Base-by-base conservation (phyloP, 2,329 filamentous ascomycete species). In the Talaromyces rugulosus region DNA sequence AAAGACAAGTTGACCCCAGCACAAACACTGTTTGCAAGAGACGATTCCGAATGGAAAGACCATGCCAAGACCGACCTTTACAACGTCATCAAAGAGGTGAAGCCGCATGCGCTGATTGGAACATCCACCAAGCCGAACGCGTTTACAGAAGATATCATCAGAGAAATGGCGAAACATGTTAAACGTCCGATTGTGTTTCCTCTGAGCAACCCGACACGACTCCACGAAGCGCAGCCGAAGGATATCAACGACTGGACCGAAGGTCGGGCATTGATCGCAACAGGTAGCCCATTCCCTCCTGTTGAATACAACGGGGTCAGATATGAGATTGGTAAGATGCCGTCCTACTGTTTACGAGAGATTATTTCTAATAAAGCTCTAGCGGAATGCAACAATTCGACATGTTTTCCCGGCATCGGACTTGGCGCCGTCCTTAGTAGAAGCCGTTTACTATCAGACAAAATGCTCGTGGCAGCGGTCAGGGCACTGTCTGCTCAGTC, bases 381-480 rank as follows among this genome's bases (percentile, higher is more conserved):
- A 70, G 91, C 91, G 28, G 92, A 96, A 75, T 96, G 92, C 78
- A 96, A 96, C 78, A 96, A 96, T 77, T 89, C 87, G 0, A 90
- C 90, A 36, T 89, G 89, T 16, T 96, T 96, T 74, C 92, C 92
- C 0, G 91, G 91, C 0, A 94, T 96, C 62, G 92, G 91, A 0
- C 86, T 96, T 0, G 92, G 91, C 11, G 85, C 85, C 7, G 85
- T 96, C 0, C 83, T 96, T 1, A 87, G 83, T 30, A 86, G 90
- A 14, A 82, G 89, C 2, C 82, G 79, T 12, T 81, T 87, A 0
- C 76, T 96, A 31, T 89, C 89, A 0, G 87, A 93, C 64, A 84
- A 85, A 65, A 93, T 96, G 86, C 85, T 96, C 12, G 89, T 96
- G 0, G 89, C 90, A 0, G 92, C 92, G 0, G 87, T 90, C 3